These are phyloP conservation scores for Crithidia fasciculata DNA, from an alignment of 208 protist species.

Conservation along the genomic window DNA sequence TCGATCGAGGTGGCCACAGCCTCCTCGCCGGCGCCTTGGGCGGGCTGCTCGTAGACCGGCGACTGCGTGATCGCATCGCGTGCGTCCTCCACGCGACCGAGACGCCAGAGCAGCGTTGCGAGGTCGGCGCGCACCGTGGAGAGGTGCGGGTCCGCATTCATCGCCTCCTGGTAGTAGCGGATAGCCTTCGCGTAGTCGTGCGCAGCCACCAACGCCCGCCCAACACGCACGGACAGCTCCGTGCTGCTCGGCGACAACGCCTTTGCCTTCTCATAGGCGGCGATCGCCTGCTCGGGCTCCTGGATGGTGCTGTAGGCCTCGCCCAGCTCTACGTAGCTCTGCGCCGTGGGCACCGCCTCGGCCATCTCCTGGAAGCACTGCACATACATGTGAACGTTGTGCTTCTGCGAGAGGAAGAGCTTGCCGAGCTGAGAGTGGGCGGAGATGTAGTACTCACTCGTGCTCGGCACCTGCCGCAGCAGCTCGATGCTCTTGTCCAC, in stretches of 20 bases:
- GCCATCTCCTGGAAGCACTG: constrained; percentile 93
- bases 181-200: constrained; percentile 94
- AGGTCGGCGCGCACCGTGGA: constrained; percentile 89
- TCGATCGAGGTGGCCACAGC: constrained; percentile 56
- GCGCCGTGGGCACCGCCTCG: constrained; percentile 65
- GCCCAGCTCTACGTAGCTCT: constrained; percentile 86
- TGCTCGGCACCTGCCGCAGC: constrained; percentile 73
- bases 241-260: constrained; percentile 83
- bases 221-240: constrained; percentile 92
- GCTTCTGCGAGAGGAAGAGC: constrained; percentile 84
- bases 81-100: constrained; percentile 72
- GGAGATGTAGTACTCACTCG: constrained; percentile 76
- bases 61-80: constrained; percentile 63
- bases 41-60: constrained; percentile 38
- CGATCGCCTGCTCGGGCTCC: constrained; percentile 91
- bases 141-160: constrained; percentile 66
- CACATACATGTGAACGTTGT: constrained; percentile 81
- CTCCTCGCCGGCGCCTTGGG: constrained; percentile 11
- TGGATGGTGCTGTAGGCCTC: constrained; percentile 91
- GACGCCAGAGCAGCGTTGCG: constrained; percentile 90
- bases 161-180: constrained; percentile 90
- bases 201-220: constrained; percentile 90
- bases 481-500: constrained; percentile 86
- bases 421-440: constrained; percentile 90
- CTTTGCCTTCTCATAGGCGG: constrained; percentile 88